These are phyloP conservation scores for Fistulinella staudtii DNA, from an alignment of 1,284 basidiomycete genomes.

Conservation along the genomic window DNA sequence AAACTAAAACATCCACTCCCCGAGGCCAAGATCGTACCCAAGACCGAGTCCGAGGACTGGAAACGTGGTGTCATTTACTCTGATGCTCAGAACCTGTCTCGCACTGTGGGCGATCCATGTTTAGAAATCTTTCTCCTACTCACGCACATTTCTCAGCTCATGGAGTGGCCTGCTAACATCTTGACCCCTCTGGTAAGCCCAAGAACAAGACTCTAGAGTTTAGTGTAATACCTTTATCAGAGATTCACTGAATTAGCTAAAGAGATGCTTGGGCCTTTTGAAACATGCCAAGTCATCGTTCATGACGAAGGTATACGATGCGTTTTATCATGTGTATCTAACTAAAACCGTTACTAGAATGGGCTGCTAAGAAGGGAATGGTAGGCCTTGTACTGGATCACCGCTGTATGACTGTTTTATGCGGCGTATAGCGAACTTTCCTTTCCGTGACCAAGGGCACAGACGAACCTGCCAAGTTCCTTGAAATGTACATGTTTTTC, in stretches of 20 bases:
- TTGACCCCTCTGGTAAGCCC: conserved; percentile 71
- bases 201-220: background rate
- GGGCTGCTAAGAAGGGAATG: conserved; percentile 84
- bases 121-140: background rate
- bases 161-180: conserved; percentile 83
- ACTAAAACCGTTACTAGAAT: conserved; percentile 41
- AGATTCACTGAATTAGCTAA: conserved; percentile 70
- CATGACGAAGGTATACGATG: conserved; percentile 64
- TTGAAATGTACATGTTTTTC: conserved; percentile 66
- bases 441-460: conserved; percentile 85
- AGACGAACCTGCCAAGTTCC: conserved; percentile 79
- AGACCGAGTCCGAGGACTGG: conserved; percentile 56
- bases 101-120: conserved; percentile 50
- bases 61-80: conserved; percentile 69
- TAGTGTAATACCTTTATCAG: conserved; percentile 31
- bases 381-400: conserved; percentile 32
- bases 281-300: conserved; percentile 68
- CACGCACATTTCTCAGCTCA: conserved; percentile 45
- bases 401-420: background rate
- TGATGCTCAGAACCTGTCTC: conserved; percentile 79
- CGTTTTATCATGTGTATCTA: background rate
- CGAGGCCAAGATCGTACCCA: conserved; percentile 46
- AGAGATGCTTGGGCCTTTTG: conserved; percentile 63
- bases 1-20: conserved; percentile 44
- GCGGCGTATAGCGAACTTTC: conserved; percentile 63